Evolutionary conservation across 2,329 filamentous ascomycete genomes (phyloP).

Genomic region (Periconia sp.): DNA sequence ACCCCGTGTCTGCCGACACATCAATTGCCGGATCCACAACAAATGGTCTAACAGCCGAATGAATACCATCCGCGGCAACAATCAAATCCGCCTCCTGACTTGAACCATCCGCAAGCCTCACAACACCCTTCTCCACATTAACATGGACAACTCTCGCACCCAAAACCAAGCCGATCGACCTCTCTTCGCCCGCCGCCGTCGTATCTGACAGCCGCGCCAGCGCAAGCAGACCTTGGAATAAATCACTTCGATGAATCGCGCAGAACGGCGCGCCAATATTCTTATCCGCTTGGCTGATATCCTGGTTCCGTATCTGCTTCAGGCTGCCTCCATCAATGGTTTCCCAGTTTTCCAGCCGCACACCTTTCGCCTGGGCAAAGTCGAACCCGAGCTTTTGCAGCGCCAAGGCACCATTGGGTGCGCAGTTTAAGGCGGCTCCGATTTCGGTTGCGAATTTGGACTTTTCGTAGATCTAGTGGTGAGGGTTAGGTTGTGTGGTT

Average conservation of each 20-base stretch:
- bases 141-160: too few relatives aligned
- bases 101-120: conserved; percentile 8
- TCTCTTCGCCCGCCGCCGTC: too few relatives aligned
- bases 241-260: conserved; percentile 6
- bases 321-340: not conserved
- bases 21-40: too few relatives aligned
- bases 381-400: conserved; percentile 9
- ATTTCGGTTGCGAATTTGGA: conserved; percentile 8
- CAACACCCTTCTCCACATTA: too few relatives aligned
- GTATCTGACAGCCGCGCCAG: too few relatives aligned
- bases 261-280: conserved; percentile 2
- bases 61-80: conserved; percentile 10
- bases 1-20: too few relatives aligned
- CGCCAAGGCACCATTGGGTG: conserved; percentile 9
- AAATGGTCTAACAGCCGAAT: conserved; percentile 7
- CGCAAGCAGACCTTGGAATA: too few relatives aligned
- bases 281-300: conserved; percentile 2
- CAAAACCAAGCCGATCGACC: too few relatives aligned
- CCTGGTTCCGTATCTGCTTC: too few relatives aligned
- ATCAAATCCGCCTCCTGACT: conserved; percentile 12
- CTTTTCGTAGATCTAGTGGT: conserved; percentile 9
- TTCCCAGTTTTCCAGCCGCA: not conserved
- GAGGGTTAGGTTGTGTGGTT: too few relatives aligned
- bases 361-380: conserved; percentile 8
- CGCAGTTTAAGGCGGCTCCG: conserved; percentile 7